Base-by-base conservation (phyloP, 2,329 filamentous ascomycete species). In the Hymenoscyphus fructigenus region DNA sequence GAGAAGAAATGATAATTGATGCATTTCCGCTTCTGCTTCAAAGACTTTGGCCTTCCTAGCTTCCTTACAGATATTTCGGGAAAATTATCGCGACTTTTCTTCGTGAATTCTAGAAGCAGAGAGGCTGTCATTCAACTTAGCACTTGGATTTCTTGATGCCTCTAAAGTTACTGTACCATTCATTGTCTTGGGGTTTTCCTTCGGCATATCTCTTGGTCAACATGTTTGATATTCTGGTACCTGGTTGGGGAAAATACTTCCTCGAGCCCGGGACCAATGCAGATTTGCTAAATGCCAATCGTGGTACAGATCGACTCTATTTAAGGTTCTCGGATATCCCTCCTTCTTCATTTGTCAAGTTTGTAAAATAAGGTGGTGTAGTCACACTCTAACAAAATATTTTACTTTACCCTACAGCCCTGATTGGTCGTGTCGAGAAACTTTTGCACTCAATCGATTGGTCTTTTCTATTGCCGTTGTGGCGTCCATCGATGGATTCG, bases 401-500 rank as follows among this genome's bases (percentile, higher is more conserved):
- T 23, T 23, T 23, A 50, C n/a, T 50, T 23, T 50, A 50, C 10
- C 44, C 44, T 7, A 50, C n/a, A 50, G 23, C 44, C 41, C 7
- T 23, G 20, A 28, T 59, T 59, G 57, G 34, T n/a, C 20, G 17
- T 59, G 17, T 59, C 28, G 57, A 59, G 57, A 59, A 20, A n/a
- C 6, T 29, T 38, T 59, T 28, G 4, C 20, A 36, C 34, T 26
- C 34, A 59, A 36, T 59, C 59, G 29, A 53, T 50, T 60, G 23
- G 41, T 53, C 23, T 28, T 32, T 28, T 29, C 41, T 60, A 50
- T 53, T 60, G 59, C 59, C 59, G 59, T 55, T 32, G 41, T 60
- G 59, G 28, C 32, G 41, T 23, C 36, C 28, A 60, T 60, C 17
- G 47, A 60, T 50, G 12, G 26, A 47, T 47, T 20, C 20, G n/a